phyloP scores from a whole-genome alignment of 345 rosid species.

The Euphorbia lathyris region DNA sequence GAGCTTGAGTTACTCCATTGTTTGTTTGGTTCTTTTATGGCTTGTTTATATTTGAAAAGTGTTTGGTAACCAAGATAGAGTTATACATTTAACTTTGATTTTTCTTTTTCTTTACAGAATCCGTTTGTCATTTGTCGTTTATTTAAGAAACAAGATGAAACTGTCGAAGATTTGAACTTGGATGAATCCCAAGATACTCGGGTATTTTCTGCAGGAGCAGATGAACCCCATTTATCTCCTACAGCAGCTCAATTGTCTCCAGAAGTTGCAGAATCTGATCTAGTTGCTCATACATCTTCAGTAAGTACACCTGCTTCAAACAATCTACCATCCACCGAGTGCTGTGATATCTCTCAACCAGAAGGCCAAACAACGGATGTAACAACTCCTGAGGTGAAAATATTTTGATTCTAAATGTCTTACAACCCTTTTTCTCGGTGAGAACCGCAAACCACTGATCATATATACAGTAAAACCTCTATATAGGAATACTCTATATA shows the following conservation, averaged over 20 bases:
- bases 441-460: not conserved
- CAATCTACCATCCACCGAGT: conserved; percentile 11
- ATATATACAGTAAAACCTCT: no score
- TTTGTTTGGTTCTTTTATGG: not conserved
- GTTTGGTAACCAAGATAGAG: no score
- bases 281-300: conserved; percentile 28
- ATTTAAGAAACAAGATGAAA: conserved; percentile 62
- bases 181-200: conserved; percentile 31
- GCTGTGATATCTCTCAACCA: conserved; percentile 7
- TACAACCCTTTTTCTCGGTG: not conserved
- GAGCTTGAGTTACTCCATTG: not conserved
- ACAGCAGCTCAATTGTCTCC: conserved; percentile 27
- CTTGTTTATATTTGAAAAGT: not conserved
- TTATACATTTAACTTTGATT: not conserved
- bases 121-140: conserved; percentile 62
- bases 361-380: conserved; percentile 22
- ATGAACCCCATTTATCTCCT: conserved; percentile 44
- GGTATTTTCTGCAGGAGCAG: conserved; percentile 35
- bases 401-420: not conserved
- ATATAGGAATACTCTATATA: no score
- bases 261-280: conserved; percentile 21
- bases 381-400: conserved; percentile 34
- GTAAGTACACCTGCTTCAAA: conserved; percentile 3
- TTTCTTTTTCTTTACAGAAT: conserved; percentile 34
- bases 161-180: conserved; percentile 9